A percentile compares a stretch with the other conserved stretches of the same genome.
phyloP scores from a whole-genome alignment of 1,139 yeast species.

The Sugiyamaella pinicola region DNA sequence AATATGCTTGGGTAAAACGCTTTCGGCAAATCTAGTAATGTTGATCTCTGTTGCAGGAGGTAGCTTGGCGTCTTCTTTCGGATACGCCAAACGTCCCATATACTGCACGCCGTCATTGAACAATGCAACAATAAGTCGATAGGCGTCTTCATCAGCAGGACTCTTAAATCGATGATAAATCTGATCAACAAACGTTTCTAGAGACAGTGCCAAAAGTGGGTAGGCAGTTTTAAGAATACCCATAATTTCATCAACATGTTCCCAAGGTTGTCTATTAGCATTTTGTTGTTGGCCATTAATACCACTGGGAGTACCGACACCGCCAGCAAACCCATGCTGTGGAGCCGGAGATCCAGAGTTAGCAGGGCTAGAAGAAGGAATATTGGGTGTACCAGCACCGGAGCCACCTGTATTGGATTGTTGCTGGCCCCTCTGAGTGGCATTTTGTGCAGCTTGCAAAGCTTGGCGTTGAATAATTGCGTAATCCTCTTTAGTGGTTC shows the following conservation, averaged over 20 bases:
- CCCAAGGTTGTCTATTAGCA: constrained; percentile 74
- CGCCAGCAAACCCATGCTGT: constrained; percentile 23
- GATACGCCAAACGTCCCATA: constrained; percentile 76
- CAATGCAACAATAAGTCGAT: constrained; percentile 86
- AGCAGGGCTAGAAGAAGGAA: constrained; percentile 14
- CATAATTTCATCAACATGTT: constrained; percentile 92
- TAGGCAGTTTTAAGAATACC: constrained; percentile 94
- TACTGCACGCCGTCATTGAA: constrained; percentile 92
- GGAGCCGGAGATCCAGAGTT: constrained; percentile 18
- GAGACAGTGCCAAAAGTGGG: constrained; percentile 86
- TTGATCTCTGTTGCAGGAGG: constrained; percentile 93
- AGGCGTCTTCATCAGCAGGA: constrained; percentile 94
- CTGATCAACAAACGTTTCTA: constrained; percentile 95
- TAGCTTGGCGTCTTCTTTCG: constrained; percentile 82
- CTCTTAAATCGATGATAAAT: constrained; percentile 92
- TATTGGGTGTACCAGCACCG: constrained; percentile 17
- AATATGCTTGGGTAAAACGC: constrained; percentile 86
- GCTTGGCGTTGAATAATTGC: constrained; percentile 84
- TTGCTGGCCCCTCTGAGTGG: constrained; percentile 23
- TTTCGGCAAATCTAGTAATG: constrained; percentile 87
- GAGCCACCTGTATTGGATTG: constrained; percentile 18
- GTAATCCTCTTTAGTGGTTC: constrained; percentile 94
- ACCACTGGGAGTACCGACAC: constrained; percentile 19
- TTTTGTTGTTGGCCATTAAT: constrained; percentile 21
- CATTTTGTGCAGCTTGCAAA: constrained; percentile 52